These are phyloP conservation scores for Metarhizium rileyi DNA, from an alignment of 2,329 filamentous ascomycete species.

Conservation along the genomic window DNA sequence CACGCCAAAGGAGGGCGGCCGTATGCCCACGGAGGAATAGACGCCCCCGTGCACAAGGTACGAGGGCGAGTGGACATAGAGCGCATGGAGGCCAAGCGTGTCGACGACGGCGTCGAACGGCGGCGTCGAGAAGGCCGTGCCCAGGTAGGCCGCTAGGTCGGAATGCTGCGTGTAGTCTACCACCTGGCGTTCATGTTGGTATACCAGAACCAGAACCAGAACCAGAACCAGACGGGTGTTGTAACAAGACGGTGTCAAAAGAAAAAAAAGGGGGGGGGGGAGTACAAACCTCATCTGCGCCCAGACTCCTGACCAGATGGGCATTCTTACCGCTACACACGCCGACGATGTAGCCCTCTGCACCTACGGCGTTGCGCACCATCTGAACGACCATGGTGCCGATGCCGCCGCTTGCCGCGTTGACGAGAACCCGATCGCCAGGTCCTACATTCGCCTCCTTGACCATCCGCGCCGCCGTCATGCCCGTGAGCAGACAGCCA, in stretches of 20 bases:
- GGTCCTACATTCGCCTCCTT: constrained; percentile 25
- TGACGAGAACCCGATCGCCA: constrained; percentile 34
- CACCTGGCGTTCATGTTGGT: too few species aligned
- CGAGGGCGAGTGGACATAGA: constrained; percentile 29
- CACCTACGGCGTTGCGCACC: constrained; percentile 26
- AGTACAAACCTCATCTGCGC: constrained; percentile 40
- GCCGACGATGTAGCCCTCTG: constrained; percentile 32
- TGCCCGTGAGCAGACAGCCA: constrained; percentile 27
- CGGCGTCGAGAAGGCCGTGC: constrained; percentile 17
- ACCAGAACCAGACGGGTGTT: too few species aligned
- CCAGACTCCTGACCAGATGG: constrained; percentile 34
- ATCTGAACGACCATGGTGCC: constrained; percentile 38
- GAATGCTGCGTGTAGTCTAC: constrained; percentile 31
- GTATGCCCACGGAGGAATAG: constrained; percentile 33
- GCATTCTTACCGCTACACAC: constrained; percentile 38
- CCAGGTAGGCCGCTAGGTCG: constrained; percentile 25
- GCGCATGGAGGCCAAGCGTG: constrained; percentile 35
- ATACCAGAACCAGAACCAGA: too few species aligned
- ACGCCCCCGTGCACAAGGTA: constrained; percentile 28
- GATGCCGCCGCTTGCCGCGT: constrained; percentile 42
- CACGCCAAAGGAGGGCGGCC: constrained; percentile 23
- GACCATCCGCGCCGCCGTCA: constrained; percentile 29
- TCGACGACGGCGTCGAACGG: constrained; percentile 38
- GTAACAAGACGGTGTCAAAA: too few species aligned
- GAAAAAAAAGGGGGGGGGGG: too few species aligned